Conservation (phyloP, 2,329 filamentous ascomycete genomes). For the Fusarium sp. region DNA sequence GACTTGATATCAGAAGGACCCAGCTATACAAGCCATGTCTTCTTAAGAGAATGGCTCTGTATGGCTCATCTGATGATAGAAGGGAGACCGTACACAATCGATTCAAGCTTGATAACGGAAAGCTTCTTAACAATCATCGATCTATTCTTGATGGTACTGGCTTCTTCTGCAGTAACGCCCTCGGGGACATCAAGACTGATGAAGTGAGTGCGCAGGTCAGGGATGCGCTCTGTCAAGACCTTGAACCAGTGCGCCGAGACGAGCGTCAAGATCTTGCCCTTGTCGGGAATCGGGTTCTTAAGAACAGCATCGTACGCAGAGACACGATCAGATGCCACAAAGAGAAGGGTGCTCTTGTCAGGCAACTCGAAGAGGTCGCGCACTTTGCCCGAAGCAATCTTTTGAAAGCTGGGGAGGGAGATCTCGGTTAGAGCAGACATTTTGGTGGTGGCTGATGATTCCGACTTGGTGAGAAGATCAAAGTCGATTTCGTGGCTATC, state of each 20-base stretch:
- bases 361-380: constrained; percentile 85
- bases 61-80: background rate
- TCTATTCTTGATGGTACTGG: constrained; percentile 69
- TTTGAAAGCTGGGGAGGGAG: constrained; percentile 53
- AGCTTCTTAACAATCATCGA: constrained; percentile 84
- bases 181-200: constrained; percentile 61
- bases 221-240: constrained; percentile 61
- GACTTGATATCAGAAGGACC: background rate
- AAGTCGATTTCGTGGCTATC: background rate
- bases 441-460: background rate
- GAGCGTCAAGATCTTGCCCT: constrained; percentile 67
- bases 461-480: background rate
- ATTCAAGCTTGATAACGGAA: constrained; percentile 77
- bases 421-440: constrained; percentile 43
- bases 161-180: constrained; percentile 60
- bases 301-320: constrained; percentile 91
- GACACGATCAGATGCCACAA: constrained; percentile 90
- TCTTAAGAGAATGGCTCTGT: background rate
- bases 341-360: constrained; percentile 77
- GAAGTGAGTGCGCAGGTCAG: constrained; percentile 67
- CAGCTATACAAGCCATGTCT: constrained; percentile 1
- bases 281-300: constrained; percentile 66
- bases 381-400: constrained; percentile 73
- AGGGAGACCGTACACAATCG: constrained; percentile 37
- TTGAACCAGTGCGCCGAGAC: constrained; percentile 69